Conservation (phyloP, 108 stramenopile genomes). For the Nitzschia sp. region DNA sequence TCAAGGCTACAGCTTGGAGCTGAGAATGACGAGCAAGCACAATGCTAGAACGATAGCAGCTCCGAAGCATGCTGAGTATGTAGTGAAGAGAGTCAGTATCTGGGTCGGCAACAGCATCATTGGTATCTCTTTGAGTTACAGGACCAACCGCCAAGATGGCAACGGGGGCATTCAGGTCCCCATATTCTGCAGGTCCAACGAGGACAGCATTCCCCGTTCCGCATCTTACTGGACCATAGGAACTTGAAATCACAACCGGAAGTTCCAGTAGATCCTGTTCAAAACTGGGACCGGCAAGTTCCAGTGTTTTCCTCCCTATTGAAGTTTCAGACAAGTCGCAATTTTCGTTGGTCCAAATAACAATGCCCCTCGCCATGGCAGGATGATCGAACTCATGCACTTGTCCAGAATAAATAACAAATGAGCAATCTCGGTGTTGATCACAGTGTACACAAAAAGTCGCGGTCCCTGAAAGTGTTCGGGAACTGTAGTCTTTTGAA, state of each 20-base stretch:
- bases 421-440: conserved; percentile 26
- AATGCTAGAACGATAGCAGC: conserved; percentile 23
- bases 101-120: neutral
- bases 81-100: conserved; percentile 6
- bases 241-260: conserved; percentile 17
- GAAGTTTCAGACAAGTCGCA: conserved; percentile 18
- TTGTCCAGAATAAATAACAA: conserved; percentile 15
- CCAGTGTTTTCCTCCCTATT: conserved; percentile 2
- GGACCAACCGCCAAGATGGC: conserved; percentile 26
- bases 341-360: conserved; percentile 38
- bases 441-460: conserved; percentile 25
- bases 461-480: neutral
- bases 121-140: neutral
- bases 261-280: conserved; percentile 14
- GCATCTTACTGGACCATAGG: conserved; percentile 28
- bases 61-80: conserved; percentile 15
- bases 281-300: conserved; percentile 13
- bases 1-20: conserved; percentile 18
- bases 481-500: neutral
- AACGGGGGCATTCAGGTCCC: conserved; percentile 5
- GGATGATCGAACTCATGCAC: conserved; percentile 14
- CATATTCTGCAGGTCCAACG: conserved; percentile 22
- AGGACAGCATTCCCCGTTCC: conserved; percentile 33
- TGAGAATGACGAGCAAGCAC: conserved; percentile 22
- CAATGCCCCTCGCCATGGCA: conserved; percentile 22